Base-by-base conservation (phyloP, 139 green algal species). In the Gonium pectorale region DNA sequence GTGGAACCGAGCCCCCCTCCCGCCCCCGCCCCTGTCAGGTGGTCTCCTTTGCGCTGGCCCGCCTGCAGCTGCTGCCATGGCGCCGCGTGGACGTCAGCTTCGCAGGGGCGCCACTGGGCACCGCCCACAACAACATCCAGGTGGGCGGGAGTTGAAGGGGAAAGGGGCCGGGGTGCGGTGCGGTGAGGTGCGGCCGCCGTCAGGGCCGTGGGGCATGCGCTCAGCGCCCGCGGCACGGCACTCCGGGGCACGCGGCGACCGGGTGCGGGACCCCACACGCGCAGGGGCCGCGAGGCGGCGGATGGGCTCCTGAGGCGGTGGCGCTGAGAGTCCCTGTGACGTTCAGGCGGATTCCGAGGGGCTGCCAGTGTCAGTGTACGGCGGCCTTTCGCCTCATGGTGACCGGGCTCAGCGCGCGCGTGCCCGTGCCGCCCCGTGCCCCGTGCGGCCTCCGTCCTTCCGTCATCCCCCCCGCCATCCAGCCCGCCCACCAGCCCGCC, bases 61-160 rank as follows among this genome's bases (percentile, higher is more conserved):
- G 77, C 62, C 44, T 83, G 60, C 77, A 37, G 43, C 60, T 17
- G 62, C 62, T 83, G 77, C 77, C 60, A 6, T 83, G 77, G 77
- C 62, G 77, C 43, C 77, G 77, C 29, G 62, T 83, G 77, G 77
- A 83, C 44, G 60, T 73, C 2, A 74, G 60, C 59, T 83, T 83
- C 46, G 62, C 27, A 5, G 77, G 60, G 15, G 41, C 77, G 6
- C 31, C 31, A 7, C 27, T 83, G 22, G 77, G 77, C 56, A 63
- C 40, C 59, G 60, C 59, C 0, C 75, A 83, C 75, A 83, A 83
- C 60, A 83, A 83, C 60, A 83, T 83, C 29, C 75, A 83, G 60
- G 70, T 64, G 13, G 8, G 63, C 5, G 17, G 9, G 21, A 40
- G 29, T 40, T 8, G 38, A n/a, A 8, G 17, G 17, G 3, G 11